These are phyloP conservation scores for Pseudonitzschia delicatissima DNA, from an alignment of 108 stramenopile species.

Conservation along the genomic window DNA sequence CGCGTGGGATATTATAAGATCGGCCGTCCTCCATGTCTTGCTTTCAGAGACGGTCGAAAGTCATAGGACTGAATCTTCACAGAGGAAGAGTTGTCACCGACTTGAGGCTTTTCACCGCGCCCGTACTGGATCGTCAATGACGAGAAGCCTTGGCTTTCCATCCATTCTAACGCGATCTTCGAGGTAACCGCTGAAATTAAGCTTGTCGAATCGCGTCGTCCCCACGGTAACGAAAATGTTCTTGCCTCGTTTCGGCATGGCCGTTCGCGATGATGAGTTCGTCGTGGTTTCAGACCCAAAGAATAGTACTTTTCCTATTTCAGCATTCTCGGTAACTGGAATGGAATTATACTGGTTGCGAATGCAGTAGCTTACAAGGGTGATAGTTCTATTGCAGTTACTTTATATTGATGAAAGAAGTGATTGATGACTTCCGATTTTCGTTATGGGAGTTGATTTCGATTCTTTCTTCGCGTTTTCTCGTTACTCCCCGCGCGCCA, in stretches of 20 bases:
- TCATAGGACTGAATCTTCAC: constrained; percentile 49
- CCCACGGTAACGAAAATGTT: constrained; percentile 92
- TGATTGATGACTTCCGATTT: no score
- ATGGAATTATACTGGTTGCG: no score
- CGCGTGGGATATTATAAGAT: constrained; percentile 87
- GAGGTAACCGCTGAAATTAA: constrained; percentile 60
- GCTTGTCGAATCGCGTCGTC: constrained; percentile 87
- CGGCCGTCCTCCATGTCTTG: constrained; percentile 82
- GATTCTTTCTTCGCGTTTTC: no score
- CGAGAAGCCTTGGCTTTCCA: constrained; percentile 43
- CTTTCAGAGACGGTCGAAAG: constrained; percentile 64
- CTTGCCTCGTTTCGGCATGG: constrained; percentile 2
- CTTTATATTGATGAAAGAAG: no score
- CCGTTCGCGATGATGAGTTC: background rate
- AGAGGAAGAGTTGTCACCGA: constrained; percentile 13
- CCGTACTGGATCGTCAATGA: constrained; percentile 78
- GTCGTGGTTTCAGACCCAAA: background rate
- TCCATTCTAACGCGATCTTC: constrained; percentile 48
- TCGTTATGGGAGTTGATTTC: no score
- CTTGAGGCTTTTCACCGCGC: constrained; percentile 45
- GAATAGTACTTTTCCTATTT: background rate
- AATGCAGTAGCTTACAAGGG: no score
- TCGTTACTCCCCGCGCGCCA: no score
- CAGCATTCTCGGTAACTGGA: no score
- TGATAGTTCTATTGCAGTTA: no score